These are phyloP conservation scores for Persicaria tinctoria DNA, from an alignment of 148 eudicot genomes.

Conservation along the genomic window DNA sequence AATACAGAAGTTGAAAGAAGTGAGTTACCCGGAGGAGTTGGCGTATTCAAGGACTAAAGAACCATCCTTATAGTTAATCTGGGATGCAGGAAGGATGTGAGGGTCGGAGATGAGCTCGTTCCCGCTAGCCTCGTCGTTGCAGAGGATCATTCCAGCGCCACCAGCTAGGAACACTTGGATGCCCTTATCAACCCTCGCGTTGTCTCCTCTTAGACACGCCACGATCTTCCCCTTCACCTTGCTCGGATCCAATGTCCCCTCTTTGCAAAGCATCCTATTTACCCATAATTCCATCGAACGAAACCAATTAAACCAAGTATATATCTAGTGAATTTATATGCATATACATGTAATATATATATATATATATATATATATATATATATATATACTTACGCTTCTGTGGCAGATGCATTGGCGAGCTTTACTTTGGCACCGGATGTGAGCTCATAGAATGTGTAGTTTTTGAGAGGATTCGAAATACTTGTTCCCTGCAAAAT, in stretches of 20 bases:
- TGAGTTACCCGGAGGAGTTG: constrained; percentile 37
- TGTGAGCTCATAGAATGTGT: constrained; percentile 29
- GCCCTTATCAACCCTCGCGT: constrained; percentile 39
- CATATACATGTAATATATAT: not conserved
- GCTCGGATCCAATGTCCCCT: constrained; percentile 35
- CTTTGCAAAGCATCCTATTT: constrained; percentile 31
- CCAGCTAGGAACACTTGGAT: constrained; percentile 41
- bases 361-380: not conserved
- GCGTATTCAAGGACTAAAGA: constrained; percentile 34
- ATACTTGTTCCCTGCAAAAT: constrained; percentile 44
- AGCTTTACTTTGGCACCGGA: constrained; percentile 36
- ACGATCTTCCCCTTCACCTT: constrained; percentile 68
- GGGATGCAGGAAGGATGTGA: constrained; percentile 55
- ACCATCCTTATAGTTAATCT: constrained; percentile 47
- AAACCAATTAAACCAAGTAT: too few species aligned
- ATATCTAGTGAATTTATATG: too few species aligned
- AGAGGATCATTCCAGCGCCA: constrained; percentile 62
- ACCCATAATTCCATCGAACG: constrained; percentile 13
- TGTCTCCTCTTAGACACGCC: constrained; percentile 53
- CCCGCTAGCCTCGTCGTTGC: constrained; percentile 36
- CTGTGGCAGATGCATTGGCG: constrained; percentile 28
- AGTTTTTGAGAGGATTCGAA: not conserved
- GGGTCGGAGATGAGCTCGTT: constrained; percentile 40
- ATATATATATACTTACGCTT: constrained; percentile 21
- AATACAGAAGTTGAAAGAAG: too few species aligned